Percentiles rank a stretch among this genome's conserved stretches.
These are phyloP conservation scores for Nowakowskiella sp. DNA, from an alignment of 192 early-diverging fungal genomes.

Conservation along the genomic window DNA sequence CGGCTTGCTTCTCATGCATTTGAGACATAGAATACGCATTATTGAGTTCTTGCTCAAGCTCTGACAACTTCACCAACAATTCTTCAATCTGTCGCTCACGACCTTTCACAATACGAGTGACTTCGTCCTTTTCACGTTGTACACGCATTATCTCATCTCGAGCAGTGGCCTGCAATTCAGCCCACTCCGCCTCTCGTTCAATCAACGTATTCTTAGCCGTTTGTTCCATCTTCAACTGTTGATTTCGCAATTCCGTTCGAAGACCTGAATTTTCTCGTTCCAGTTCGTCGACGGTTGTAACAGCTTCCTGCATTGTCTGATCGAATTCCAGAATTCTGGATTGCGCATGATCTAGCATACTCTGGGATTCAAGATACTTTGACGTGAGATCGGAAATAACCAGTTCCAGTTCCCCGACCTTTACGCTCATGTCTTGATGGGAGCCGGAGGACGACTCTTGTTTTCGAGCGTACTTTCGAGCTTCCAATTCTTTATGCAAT, in stretches of 20 bases:
- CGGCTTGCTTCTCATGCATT: too few relatives aligned
- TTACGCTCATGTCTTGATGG: constrained; percentile 1
- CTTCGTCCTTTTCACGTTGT: too few relatives aligned
- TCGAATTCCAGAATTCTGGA: constrained; percentile 22
- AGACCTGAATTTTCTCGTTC: constrained; percentile 15
- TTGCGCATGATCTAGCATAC: constrained; percentile 13
- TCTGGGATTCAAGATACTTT: constrained; percentile 4
- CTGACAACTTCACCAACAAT: neutral
- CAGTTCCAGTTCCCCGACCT: constrained; percentile 4
- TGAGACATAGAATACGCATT: too few relatives aligned
- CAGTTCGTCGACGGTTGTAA: constrained; percentile 17
- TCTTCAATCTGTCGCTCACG: neutral
- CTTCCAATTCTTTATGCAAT: too few relatives aligned
- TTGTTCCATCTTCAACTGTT: neutral
- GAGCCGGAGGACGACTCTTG: neutral
- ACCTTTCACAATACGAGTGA: neutral
- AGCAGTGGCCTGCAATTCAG: neutral
- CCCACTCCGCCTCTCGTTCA: neutral
- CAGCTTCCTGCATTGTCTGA: constrained; percentile 20
- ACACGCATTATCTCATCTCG: too few relatives aligned
- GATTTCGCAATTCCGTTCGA: constrained; percentile 2
- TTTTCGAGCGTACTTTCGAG: neutral
- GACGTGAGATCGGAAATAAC: neutral
- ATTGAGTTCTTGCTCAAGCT: neutral
- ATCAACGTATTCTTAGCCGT: neutral